phyloP scores from a whole-genome alignment of 352 stramenopile species.

The Globisporangium paddicum region DNA sequence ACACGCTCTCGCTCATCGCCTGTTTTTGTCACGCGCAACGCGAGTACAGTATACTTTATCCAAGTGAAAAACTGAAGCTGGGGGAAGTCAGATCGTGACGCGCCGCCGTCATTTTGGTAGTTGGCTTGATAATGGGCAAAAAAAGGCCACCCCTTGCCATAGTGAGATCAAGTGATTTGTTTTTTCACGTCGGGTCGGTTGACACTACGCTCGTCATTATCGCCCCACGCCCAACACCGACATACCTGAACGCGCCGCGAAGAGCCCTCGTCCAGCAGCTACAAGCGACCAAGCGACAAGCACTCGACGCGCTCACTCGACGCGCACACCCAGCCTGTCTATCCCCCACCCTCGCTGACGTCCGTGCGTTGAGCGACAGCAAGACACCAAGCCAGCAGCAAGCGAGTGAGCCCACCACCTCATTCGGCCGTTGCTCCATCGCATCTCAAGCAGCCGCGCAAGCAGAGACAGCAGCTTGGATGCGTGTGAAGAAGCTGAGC shows the following conservation, averaged over 20 bases:
- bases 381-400: neutral
- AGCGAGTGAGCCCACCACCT: too few relatives aligned
- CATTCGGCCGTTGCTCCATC: too few relatives aligned
- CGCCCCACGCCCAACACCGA: neutral
- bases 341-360: neutral
- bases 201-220: neutral
- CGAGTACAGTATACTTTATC: neutral
- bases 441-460: neutral
- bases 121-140: neutral
- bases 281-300: neutral
- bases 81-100: neutral
- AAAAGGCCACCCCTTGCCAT: too few relatives aligned
- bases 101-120: neutral
- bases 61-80: neutral
- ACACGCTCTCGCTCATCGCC: neutral
- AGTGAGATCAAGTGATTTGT: too few relatives aligned
- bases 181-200: neutral
- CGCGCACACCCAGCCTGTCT: neutral
- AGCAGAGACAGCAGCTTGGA: slow-evolving; percentile 18
- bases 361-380: slow-evolving; percentile 4
- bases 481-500: slow-evolving; percentile 80
- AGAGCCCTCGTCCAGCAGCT: neutral
- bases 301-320: neutral
- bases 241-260: neutral
- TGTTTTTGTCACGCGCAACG: neutral